These are phyloP conservation scores for Zea luxurians DNA, from an alignment of 176 grass and related monocot genomes.

Conservation along the genomic window DNA sequence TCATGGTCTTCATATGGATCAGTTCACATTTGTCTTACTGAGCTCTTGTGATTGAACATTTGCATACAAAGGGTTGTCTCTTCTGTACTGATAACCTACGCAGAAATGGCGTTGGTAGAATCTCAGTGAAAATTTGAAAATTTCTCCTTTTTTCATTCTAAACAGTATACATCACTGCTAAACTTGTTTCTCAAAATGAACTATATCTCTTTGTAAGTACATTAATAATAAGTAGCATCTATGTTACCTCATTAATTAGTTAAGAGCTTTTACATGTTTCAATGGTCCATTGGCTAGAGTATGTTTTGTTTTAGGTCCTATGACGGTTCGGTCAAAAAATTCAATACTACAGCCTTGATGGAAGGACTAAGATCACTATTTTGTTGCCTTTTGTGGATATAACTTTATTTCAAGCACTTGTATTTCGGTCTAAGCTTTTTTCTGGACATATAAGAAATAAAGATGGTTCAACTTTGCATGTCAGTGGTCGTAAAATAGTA, in stretches of 20 bases:
- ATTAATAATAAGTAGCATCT: background rate
- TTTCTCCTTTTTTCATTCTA: constrained; percentile 1
- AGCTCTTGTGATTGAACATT: background rate
- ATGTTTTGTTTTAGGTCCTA: background rate
- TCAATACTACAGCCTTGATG: background rate
- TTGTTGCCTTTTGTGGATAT: background rate
- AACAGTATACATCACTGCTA: background rate
- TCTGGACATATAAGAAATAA: background rate
- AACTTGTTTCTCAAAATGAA: background rate
- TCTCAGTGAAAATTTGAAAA: background rate
- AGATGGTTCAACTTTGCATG: background rate
- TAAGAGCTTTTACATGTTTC: background rate
- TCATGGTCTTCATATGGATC: constrained; percentile 4
- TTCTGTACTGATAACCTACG: background rate
- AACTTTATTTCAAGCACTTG: background rate
- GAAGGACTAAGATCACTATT: background rate
- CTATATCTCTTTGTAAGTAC: background rate
- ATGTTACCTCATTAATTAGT: background rate
- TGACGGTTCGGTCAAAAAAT: background rate
- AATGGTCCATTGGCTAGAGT: background rate
- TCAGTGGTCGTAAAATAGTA: background rate
- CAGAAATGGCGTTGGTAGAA: constrained; percentile 9
- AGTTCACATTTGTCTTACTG: background rate
- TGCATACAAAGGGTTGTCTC: background rate
- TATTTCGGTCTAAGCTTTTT: background rate